These are phyloP conservation scores for Apiospora kogelbergensis DNA, from an alignment of 2,329 filamentous ascomycete species.

Conservation along the genomic window DNA sequence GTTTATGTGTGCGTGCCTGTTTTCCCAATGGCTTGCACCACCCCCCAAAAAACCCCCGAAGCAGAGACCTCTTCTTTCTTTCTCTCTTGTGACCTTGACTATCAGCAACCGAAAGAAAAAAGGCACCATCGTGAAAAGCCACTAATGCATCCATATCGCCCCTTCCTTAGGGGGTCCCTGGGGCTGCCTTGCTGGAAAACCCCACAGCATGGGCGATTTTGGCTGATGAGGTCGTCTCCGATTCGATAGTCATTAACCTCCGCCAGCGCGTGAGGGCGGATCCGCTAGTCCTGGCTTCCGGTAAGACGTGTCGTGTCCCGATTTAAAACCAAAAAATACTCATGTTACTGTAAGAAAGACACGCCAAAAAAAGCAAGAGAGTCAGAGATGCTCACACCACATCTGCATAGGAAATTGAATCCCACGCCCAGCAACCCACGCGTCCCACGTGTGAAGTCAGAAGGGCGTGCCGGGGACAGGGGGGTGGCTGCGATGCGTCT, in stretches of 20 bases:
- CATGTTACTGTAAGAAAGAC: background rate
- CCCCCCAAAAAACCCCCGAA: background rate
- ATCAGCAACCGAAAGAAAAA: too few species aligned
- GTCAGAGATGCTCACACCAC: background rate
- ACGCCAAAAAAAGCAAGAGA: background rate
- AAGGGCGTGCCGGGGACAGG: too few species aligned
- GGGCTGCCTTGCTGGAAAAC: constrained; percentile 5
- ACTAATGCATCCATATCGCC: constrained; percentile 10
- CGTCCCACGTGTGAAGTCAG: background rate
- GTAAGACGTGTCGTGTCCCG: constrained; percentile 8
- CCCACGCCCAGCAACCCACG: background rate
- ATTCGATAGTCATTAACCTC: constrained; percentile 9
- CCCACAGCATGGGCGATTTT: constrained; percentile 3
- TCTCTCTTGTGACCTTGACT: background rate
- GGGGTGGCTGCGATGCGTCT: background rate
- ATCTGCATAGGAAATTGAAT: constrained; percentile 6
- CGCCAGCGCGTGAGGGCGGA: constrained; percentile 7
- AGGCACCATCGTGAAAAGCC: constrained; percentile 10
- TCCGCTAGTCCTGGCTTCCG: constrained; percentile 6
- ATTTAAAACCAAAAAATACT: background rate
- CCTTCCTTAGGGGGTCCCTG: background rate
- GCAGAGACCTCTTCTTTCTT: background rate
- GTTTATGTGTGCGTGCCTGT: background rate
- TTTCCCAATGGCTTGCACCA: background rate
- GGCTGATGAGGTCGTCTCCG: constrained; percentile 7